A percentile compares a stretch with the other conserved stretches of the same genome.
These are phyloP conservation scores for Trichoderma sp. DNA, from an alignment of 2,329 filamentous ascomycete species.

Conservation along the genomic window DNA sequence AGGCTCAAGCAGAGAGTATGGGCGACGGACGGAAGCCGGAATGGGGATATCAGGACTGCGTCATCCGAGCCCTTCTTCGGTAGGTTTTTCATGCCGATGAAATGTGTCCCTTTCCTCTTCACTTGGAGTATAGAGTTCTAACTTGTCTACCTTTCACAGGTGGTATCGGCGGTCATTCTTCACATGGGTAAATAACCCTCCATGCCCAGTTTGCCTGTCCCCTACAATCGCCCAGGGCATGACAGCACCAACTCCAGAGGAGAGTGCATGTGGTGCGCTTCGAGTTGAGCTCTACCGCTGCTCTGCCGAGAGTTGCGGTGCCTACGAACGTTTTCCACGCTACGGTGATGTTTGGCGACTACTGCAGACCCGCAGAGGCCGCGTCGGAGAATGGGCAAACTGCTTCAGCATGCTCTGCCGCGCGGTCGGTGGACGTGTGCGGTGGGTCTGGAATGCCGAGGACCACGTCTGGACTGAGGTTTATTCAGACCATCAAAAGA, in stretches of 20 bases:
- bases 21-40: constrained; percentile 75
- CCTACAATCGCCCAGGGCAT: constrained; percentile 81
- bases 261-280: constrained; percentile 81
- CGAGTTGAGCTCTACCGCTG: constrained; percentile 90
- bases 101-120: constrained; percentile 21
- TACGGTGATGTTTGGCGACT: constrained; percentile 95
- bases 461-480: constrained; percentile 98
- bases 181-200: constrained; percentile 93
- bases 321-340: constrained; percentile 85
- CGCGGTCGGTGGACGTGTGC: constrained; percentile 82
- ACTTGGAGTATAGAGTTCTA: constrained; percentile 16
- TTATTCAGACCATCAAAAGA: constrained; percentile 87
- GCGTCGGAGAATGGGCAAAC: constrained; percentile 95
- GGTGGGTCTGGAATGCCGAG: constrained; percentile 98
- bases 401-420: constrained; percentile 98
- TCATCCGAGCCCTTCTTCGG: constrained; percentile 82
- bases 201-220: constrained; percentile 76
- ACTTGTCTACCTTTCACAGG: constrained; percentile 26
- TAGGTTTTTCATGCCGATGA: constrained; percentile 40
- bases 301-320: constrained; percentile 69
- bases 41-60: constrained; percentile 98
- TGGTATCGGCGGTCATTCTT: constrained; percentile 98
- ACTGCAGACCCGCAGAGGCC: constrained; percentile 79
- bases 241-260: constrained; percentile 82
- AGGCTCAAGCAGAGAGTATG: constrained; percentile 84